These are phyloP conservation scores for Botryotinia globosa DNA, from an alignment of 2,329 filamentous ascomycete genomes.

Conservation along the genomic window DNA sequence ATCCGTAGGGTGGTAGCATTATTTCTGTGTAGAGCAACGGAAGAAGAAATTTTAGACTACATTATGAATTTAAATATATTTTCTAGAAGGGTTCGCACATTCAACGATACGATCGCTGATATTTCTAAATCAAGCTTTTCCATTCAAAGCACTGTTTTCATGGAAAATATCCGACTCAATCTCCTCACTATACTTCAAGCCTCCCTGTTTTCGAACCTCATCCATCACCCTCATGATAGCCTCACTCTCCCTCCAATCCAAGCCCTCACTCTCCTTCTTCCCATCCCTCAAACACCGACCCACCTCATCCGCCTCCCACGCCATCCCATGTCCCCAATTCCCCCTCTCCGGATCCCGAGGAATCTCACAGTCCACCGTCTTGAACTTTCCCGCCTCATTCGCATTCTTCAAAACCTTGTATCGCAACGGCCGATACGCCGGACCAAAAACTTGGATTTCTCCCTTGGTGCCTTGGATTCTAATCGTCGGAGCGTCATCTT, in stretches of 20 bases:
- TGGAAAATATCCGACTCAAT: constrained; percentile 63
- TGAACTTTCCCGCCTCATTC: constrained; percentile 30
- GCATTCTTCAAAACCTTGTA: constrained; percentile 51
- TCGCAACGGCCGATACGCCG: constrained; percentile 54
- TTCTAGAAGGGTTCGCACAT: background rate
- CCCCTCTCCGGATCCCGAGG: constrained; percentile 42
- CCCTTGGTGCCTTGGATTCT: constrained; percentile 64
- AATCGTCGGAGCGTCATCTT: constrained; percentile 53
- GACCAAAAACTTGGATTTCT: constrained; percentile 62
- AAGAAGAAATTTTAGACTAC: no score
- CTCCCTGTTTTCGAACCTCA: constrained; percentile 45
- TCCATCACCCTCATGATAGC: constrained; percentile 59
- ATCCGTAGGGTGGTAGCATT: no score
- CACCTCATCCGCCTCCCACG: constrained; percentile 69
- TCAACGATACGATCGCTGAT: background rate
- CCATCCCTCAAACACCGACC: constrained; percentile 62
- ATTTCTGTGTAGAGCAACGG: no score
- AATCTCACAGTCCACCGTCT: constrained; percentile 40
- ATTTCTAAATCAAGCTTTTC: constrained; percentile 5
- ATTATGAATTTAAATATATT: background rate
- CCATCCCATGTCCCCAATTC: constrained; percentile 60
- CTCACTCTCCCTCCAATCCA: constrained; percentile 61
- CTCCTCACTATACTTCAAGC: constrained; percentile 60
- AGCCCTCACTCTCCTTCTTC: constrained; percentile 56
- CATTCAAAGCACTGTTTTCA: constrained; percentile 58